A percentile compares a stretch with the other conserved stretches of the same genome.
Evolutionary conservation across 768 basidiomycete species (phyloP).

Genomic region (Psilocybe sp.): DNA sequence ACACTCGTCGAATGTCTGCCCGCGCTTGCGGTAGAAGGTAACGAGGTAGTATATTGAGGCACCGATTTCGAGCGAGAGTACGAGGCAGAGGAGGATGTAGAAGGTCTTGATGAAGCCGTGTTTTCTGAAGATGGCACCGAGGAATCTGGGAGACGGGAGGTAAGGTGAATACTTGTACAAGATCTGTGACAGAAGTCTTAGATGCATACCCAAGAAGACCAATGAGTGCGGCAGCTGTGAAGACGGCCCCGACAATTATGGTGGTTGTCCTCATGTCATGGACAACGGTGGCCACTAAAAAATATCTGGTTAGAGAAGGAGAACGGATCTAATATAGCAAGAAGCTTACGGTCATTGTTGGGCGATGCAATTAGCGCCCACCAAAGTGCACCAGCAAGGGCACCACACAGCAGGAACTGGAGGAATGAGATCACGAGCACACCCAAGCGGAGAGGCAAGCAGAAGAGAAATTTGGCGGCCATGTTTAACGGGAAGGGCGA

Average conservation of each 20-base stretch:
- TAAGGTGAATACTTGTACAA: background rate
- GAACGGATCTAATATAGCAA: background rate
- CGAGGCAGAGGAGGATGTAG: conserved; percentile 26
- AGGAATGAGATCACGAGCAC: conserved; percentile 37
- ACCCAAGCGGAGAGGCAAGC: conserved; percentile 41
- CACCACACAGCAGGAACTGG: conserved; percentile 34
- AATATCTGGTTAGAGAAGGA: background rate
- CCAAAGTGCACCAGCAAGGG: conserved; percentile 29
- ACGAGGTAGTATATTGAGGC: conserved; percentile 29
- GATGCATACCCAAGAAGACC: conserved; percentile 30
- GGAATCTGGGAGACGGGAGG: conserved; percentile 25
- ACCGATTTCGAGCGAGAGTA: conserved; percentile 27
- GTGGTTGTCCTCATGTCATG: conserved; percentile 24
- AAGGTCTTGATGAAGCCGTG: conserved; percentile 32
- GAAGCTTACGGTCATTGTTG: conserved; percentile 18
- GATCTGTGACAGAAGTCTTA: conserved; percentile 1
- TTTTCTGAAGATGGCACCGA: conserved; percentile 37
- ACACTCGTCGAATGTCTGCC: conserved; percentile 25
- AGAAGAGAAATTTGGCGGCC: conserved; percentile 40
- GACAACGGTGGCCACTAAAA: conserved; percentile 23
- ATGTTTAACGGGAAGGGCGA: conserved; percentile 17
- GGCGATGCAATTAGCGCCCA: conserved; percentile 21
- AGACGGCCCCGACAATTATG: conserved; percentile 30
- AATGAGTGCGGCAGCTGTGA: conserved; percentile 29
- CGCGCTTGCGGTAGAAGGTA: conserved; percentile 28